Evolutionary conservation across 257 asterid species (phyloP).

Genomic region (Solanum paucissectum): DNA sequence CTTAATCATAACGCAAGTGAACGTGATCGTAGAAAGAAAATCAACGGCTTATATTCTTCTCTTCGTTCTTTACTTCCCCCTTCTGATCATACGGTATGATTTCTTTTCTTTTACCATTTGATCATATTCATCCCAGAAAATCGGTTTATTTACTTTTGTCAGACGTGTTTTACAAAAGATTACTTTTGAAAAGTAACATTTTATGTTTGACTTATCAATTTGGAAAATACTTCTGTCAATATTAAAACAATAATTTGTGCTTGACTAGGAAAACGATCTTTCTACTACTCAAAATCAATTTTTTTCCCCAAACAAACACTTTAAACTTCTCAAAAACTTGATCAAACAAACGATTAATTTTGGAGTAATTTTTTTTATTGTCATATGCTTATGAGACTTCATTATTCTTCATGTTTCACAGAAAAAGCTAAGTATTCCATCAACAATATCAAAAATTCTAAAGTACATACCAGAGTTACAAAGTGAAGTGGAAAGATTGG

Average conservation of each 20-base stretch:
- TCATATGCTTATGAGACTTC: background rate
- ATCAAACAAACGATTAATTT: background rate
- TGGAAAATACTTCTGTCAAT: background rate
- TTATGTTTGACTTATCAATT: background rate
- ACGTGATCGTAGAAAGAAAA: slow-evolving; percentile 60
- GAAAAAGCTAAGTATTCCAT: slow-evolving; percentile 8
- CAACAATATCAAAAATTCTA: background rate
- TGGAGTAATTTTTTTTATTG: background rate
- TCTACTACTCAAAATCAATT: background rate
- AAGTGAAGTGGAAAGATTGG: slow-evolving; percentile 6
- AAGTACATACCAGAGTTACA: slow-evolving; percentile 12
- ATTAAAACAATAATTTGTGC: background rate
- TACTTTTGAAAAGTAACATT: background rate
- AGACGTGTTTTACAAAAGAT: background rate
- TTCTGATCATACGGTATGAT: slow-evolving; percentile 32
- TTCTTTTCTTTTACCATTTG: background rate
- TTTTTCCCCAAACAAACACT: background rate
- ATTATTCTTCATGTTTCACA: background rate
- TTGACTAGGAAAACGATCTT: background rate
- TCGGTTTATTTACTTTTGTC: background rate
- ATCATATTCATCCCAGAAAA: background rate
- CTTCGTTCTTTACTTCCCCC: slow-evolving; percentile 68
- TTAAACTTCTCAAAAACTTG: background rate
- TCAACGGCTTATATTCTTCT: slow-evolving; percentile 44
- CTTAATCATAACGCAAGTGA: slow-evolving; percentile 73